Conservation (phyloP, 768 basidiomycete genomes). For the Lentinula edodes region DNA sequence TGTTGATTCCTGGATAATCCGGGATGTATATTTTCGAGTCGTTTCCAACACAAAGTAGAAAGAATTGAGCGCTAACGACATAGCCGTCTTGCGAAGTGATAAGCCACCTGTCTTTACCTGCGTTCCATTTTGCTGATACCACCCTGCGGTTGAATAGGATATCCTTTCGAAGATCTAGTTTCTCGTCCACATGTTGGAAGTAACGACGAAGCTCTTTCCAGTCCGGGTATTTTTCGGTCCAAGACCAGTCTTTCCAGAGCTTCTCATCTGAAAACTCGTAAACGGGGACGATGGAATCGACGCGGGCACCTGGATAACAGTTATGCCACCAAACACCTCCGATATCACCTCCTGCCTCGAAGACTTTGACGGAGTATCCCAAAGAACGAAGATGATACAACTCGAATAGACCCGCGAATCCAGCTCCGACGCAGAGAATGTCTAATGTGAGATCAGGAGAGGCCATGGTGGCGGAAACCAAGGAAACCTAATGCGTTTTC, state of each 20-base stretch:
- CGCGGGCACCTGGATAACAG: constrained; percentile 22
- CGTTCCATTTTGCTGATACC: constrained; percentile 16
- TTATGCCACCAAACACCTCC: constrained; percentile 22
- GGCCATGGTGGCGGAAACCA: background rate
- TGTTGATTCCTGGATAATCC: constrained; percentile 16
- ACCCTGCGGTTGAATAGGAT: constrained; percentile 19
- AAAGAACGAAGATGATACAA: background rate
- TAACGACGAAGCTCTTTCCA: constrained; percentile 17
- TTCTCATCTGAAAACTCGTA: constrained; percentile 20
- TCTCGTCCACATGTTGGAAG: constrained; percentile 19
- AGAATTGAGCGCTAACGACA: constrained; percentile 13
- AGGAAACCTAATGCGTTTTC: background rate
- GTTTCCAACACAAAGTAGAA: constrained; percentile 20
- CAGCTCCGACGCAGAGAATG: constrained; percentile 20
- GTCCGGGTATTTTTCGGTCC: constrained; percentile 3
- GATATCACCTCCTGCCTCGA: constrained; percentile 13
- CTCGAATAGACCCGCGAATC: constrained; percentile 19
- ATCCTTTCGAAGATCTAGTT: constrained; percentile 18
- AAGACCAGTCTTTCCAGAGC: constrained; percentile 21
- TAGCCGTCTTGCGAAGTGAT: constrained; percentile 15
- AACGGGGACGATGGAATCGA: constrained; percentile 20
- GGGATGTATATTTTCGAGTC: constrained; percentile 19
- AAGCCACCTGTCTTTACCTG: constrained; percentile 15
- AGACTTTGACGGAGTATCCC: constrained; percentile 3
- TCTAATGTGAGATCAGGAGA: constrained; percentile 7